Conservation (phyloP, 306 rosid genomes). For the Citrullus amarus region DNA sequence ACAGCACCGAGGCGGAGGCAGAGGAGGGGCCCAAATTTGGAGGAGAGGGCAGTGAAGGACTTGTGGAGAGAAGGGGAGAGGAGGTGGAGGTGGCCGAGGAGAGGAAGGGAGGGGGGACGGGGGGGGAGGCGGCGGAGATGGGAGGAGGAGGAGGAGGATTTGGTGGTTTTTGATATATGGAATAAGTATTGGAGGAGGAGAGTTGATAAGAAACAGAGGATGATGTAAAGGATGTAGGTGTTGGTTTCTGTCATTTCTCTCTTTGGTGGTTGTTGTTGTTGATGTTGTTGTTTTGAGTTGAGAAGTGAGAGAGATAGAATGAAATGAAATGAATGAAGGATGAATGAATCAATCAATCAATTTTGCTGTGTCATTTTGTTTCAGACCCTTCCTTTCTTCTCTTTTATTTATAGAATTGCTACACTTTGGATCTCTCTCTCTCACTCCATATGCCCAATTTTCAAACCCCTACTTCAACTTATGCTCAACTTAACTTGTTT, state of each 20-base stretch:
- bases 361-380: neutral
- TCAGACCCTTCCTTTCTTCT: neutral
- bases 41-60: conserved; percentile 22
- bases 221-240: neutral
- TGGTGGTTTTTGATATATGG: neutral
- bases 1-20: conserved; percentile 28
- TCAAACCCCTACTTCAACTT: no score
- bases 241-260: conserved; percentile 7
- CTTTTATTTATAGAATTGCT: neutral
- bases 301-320: neutral
- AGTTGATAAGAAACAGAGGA: conserved; percentile 7
- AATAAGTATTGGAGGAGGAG: conserved; percentile 8
- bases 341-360: neutral
- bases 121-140: conserved; percentile 8
- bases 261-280: neutral
- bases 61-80: conserved; percentile 23
- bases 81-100: conserved; percentile 19
- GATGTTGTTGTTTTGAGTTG: neutral
- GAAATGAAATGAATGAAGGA: neutral
- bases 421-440: neutral
- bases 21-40: conserved; percentile 32
- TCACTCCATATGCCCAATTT: no score
- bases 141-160: neutral
- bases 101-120: conserved; percentile 11
- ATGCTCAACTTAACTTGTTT: no score